Percentiles rank a stretch among this genome's conserved stretches.
phyloP scores from a whole-genome alignment of 495 filamentous ascomycete species.

The Tuber indicum region DNA sequence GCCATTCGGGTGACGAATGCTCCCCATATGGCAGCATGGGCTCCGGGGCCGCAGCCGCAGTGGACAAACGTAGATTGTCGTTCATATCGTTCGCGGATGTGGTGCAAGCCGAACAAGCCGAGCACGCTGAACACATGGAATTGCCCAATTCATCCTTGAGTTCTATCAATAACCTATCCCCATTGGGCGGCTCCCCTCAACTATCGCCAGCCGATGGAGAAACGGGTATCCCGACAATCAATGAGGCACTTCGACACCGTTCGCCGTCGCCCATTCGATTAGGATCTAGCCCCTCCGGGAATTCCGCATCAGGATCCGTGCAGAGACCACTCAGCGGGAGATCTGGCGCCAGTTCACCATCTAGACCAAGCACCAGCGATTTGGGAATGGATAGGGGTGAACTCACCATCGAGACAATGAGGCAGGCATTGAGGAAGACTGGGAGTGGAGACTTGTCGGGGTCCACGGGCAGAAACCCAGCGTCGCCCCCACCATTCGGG shows the following conservation, averaged over 20 bases:
- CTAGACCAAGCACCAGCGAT: slow-evolving; percentile 31
- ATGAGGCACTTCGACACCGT: slow-evolving; percentile 34
- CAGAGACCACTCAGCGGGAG: slow-evolving; percentile 23
- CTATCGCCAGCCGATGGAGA: slow-evolving; percentile 46
- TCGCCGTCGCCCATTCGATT: slow-evolving; percentile 41
- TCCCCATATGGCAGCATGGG: slow-evolving; percentile 23
- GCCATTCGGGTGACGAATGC: slow-evolving; percentile 28
- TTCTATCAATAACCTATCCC: slow-evolving; percentile 55
- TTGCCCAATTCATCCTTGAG: slow-evolving; percentile 12
- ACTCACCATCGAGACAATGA: slow-evolving; percentile 82
- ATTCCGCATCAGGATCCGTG: slow-evolving; percentile 32
- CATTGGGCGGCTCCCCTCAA: slow-evolving; percentile 51
- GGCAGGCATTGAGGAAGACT: slow-evolving; percentile 73
- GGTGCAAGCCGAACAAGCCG: slow-evolving; percentile 78
- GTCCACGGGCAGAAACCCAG: slow-evolving; percentile 23
- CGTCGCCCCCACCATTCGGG: background rate
- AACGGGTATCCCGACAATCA: slow-evolving; percentile 31
- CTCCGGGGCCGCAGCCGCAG: slow-evolving; percentile 29
- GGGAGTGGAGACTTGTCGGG: slow-evolving; percentile 65
- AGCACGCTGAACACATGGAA: slow-evolving; percentile 42
- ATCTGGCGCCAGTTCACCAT: slow-evolving; percentile 30
- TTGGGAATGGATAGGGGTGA: slow-evolving; percentile 52
- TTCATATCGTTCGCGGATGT: slow-evolving; percentile 96
- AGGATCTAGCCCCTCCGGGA: slow-evolving; percentile 48
- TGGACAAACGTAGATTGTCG: slow-evolving; percentile 72